A percentile compares a stretch with the other conserved stretches of the same genome.
Conservation (phyloP, 208 protist species). For the Paratrypanosoma confusum region DNA sequence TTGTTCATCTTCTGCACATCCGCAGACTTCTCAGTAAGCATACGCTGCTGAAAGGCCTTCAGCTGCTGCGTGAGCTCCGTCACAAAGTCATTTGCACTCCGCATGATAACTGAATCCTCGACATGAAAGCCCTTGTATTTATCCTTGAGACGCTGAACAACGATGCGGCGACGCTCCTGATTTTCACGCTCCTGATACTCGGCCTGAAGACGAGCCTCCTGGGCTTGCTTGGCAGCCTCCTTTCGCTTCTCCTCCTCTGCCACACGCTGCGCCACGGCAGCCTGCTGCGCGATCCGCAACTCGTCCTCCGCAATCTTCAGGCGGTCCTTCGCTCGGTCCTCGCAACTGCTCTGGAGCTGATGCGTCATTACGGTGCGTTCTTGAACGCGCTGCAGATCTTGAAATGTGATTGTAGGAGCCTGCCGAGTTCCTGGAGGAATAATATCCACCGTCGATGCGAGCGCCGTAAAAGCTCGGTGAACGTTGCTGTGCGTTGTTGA, state of each 20-base stretch:
- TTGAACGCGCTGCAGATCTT: constrained; percentile 28
- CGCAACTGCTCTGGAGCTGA: constrained; percentile 26
- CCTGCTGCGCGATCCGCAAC: constrained; percentile 17
- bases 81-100: constrained; percentile 46
- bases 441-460: constrained; percentile 25
- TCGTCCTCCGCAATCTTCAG: constrained; percentile 21
- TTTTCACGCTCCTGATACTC: constrained; percentile 49
- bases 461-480: constrained; percentile 27
- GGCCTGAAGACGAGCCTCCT: constrained; percentile 29
- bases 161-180: constrained; percentile 44
- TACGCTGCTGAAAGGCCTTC: constrained; percentile 34
- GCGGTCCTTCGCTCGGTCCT: constrained; percentile 18
- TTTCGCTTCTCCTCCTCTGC: constrained; percentile 38
- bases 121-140: constrained; percentile 70
- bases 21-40: constrained; percentile 25
- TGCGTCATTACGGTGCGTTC: constrained; percentile 25
- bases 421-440: constrained; percentile 4
- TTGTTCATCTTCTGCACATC: constrained; percentile 59
- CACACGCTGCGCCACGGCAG: constrained; percentile 25
- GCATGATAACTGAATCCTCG: constrained; percentile 31
- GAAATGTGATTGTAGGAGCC: constrained; percentile 9
- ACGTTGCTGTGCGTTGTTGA: constrained; percentile 53
- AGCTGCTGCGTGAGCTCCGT: constrained; percentile 55
- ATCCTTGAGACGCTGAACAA: constrained; percentile 39
- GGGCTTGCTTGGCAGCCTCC: constrained; percentile 19